Evolutionary conservation across 495 filamentous ascomycete genomes (phyloP).

Genomic region (Alectoria sarmentosa): DNA sequence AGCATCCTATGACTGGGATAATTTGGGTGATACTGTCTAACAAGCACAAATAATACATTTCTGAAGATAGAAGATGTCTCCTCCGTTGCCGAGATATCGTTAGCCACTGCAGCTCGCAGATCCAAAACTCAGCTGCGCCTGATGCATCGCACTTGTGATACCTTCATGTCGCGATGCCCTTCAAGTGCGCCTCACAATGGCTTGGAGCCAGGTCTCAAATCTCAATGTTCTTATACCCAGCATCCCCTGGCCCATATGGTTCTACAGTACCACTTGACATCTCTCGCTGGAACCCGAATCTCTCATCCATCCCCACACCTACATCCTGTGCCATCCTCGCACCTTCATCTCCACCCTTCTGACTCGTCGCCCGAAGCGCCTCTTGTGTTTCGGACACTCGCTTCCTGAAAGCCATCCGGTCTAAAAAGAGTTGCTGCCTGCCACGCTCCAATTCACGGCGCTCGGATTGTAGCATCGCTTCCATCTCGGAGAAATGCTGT

Average conservation of each 20-base stretch:
- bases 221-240: slow-evolving; percentile 43
- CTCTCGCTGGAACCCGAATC: slow-evolving; percentile 53
- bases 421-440: slow-evolving; percentile 86
- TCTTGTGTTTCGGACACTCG: slow-evolving; percentile 77
- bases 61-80: not conserved
- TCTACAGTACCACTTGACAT: slow-evolving; percentile 46
- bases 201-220: slow-evolving; percentile 30
- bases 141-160: not conserved
- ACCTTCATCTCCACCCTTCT: slow-evolving; percentile 54
- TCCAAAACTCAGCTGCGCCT: not conserved
- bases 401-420: slow-evolving; percentile 83
- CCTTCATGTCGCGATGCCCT: not conserved
- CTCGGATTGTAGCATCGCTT: slow-evolving; percentile 82
- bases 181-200: not conserved
- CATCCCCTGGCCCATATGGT: slow-evolving; percentile 59
- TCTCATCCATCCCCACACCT: slow-evolving; percentile 43
- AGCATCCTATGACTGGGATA: not conserved
- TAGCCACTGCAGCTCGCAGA: not conserved
- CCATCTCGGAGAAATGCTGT: slow-evolving; percentile 93
- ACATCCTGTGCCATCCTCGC: slow-evolving; percentile 46
- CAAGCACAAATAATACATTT: not conserved
- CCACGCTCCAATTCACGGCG: slow-evolving; percentile 85
- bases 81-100: not conserved
- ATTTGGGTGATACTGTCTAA: not conserved
- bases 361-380: slow-evolving; percentile 54